Base-by-base conservation (phyloP, 495 filamentous ascomycete species). In the Cladorrhinum samala region DNA sequence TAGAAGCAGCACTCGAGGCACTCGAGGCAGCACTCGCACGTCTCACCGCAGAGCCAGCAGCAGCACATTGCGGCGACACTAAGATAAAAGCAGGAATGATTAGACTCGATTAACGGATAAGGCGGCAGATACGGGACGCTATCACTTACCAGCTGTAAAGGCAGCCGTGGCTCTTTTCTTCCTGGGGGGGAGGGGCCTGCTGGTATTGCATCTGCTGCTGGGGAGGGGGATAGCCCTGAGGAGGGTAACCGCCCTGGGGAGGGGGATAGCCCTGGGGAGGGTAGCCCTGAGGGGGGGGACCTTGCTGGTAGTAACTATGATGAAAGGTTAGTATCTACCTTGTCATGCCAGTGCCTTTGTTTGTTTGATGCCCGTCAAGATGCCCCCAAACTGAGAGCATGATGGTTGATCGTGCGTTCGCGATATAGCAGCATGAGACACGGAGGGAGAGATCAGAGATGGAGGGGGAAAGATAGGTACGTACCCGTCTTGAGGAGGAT, bases 141-240 rank as follows among this genome's bases (percentile, higher is more conserved):
- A 33, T 25, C 16, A 43, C 55, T 49, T 33, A 61, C 59, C 59
- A 61, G 2, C 48, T 46, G 52, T 61, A 61, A 11, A 61, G 30
- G 46, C 59, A 61, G 25, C 59, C 59, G 52, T 61, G 55, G 55
- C 59, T 61, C 59, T 61, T 61, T 25, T 61, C 59, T 45, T 61
- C 59, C 33, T 61, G 53, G n/a, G 51, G 47, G 39, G 58, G 54
- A 14, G 50, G 59, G n/a, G 47, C 46, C 27, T 52, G 38, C 39
- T 55, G 41, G 16, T 61, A 58, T n/a, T 55, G 44, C 59, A 61
- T 58, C 43, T 47, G 47, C 37, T 43, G 47, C 20, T 39, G 44
- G n/a, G 46, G 58, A 17, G 49, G 53, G 5, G 41, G 48, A 36
- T 56, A 56, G 19, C 53, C 51, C 8, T 47, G 44, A 21, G 25